Conservation (phyloP, 176 grass and related monocot genomes). For the Rhynchospora breviuscula region DNA sequence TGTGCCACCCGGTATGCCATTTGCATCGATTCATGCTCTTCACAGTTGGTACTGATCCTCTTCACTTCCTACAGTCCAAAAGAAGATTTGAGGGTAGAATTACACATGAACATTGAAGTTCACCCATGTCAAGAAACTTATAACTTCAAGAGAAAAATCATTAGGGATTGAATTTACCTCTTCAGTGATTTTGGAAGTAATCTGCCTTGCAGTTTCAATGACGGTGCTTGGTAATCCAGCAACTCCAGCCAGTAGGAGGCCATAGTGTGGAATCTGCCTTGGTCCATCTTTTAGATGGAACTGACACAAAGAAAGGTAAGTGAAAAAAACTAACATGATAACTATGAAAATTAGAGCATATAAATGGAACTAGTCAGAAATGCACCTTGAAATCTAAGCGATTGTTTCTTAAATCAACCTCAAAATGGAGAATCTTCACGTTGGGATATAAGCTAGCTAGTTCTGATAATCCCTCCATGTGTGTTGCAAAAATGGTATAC, state of each 20-base stretch:
- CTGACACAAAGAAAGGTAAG: slow-evolving; percentile 18
- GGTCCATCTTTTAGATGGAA: slow-evolving; percentile 73
- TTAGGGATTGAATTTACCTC: slow-evolving; percentile 40
- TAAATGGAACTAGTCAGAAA: not conserved
- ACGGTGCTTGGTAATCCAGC: slow-evolving; percentile 74
- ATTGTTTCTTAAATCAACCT: slow-evolving; percentile 73
- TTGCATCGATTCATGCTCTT: slow-evolving; percentile 58
- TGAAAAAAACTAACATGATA: not conserved
- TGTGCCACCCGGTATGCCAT: slow-evolving; percentile 57
- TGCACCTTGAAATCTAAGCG: slow-evolving; percentile 88
- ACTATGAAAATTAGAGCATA: not conserved
- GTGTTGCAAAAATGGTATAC: slow-evolving; percentile 86
- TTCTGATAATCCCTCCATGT: slow-evolving; percentile 91
- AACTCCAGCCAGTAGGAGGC: slow-evolving; percentile 74
- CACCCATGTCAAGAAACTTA: not conserved
- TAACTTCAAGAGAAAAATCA: not conserved
- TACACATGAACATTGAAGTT: not conserved
- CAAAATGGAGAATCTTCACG: slow-evolving; percentile 92
- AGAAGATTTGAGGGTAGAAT: not conserved
- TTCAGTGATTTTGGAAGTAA: slow-evolving; percentile 71
- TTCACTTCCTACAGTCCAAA: slow-evolving; percentile 49
- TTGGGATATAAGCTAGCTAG: slow-evolving; percentile 89
- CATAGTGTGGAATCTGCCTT: slow-evolving; percentile 62
- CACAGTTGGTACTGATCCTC: slow-evolving; percentile 55
- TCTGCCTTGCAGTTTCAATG: slow-evolving; percentile 53